phyloP scores from a whole-genome alignment of 2,329 filamentous ascomycete genomes.

The Pseudocercospora eumusae region DNA sequence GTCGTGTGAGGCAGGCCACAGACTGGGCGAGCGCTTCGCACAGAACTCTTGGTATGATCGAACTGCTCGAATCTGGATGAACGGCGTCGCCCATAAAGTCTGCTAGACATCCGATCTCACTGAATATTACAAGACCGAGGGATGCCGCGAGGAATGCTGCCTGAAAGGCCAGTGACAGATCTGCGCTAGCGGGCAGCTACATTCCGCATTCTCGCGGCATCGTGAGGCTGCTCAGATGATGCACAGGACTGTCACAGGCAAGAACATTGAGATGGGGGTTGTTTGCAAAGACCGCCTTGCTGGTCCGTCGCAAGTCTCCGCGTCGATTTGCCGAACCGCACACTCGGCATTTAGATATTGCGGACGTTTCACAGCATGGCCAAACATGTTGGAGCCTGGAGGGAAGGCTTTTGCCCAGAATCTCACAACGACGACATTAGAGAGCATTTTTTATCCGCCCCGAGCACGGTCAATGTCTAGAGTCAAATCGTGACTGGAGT shows the following conservation, averaged over 20 bases:
- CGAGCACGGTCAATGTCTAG: not conserved
- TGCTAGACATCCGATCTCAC: not conserved
- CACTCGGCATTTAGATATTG: not conserved
- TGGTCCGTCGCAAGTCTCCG: not conserved
- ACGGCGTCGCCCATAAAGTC: not conserved
- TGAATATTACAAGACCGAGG: no score
- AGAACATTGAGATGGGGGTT: not conserved
- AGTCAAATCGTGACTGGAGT: not conserved
- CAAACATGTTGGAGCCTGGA: not conserved
- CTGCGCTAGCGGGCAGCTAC: not conserved
- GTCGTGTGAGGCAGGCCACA: conserved; percentile 72
- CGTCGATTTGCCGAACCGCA: not conserved
- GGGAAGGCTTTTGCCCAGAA: not conserved
- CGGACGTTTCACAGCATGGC: not conserved
- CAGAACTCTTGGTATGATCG: conserved; percentile 84
- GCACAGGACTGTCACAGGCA: not conserved
- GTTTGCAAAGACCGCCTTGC: not conserved
- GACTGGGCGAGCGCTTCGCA: conserved; percentile 81
- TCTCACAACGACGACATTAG: not conserved
- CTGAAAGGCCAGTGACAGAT: not conserved
- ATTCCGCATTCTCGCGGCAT: not conserved
- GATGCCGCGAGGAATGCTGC: not conserved
- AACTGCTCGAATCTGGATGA: conserved; percentile 65
- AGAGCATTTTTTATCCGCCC: not conserved
- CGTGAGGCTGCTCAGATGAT: not conserved